Conservation (phyloP, 1,139 yeast species). For the Casaregolazyma lundiana region DNA sequence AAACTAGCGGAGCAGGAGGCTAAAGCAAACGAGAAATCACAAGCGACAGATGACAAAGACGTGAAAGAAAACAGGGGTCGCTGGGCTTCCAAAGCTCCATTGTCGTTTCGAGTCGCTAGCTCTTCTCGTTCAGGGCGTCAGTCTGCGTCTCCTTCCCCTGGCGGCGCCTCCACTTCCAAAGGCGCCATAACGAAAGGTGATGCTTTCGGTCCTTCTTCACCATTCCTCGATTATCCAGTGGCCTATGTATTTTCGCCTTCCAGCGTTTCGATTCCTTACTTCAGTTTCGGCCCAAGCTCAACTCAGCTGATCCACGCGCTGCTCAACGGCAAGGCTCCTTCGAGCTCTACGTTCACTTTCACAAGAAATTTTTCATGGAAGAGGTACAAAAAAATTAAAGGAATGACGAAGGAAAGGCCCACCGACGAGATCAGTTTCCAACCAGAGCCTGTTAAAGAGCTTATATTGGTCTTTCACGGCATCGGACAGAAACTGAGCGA, state of each 20-base stretch:
- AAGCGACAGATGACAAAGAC: not conserved
- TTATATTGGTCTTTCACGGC: constrained; percentile 85
- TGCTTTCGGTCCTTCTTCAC: not conserved
- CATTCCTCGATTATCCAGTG: constrained; percentile 17
- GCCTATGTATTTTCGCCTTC: constrained; percentile 24
- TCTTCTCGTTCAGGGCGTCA: not conserved
- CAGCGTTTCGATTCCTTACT: constrained; percentile 19
- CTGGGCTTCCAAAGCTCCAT: not conserved
- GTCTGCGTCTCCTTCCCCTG: not conserved
- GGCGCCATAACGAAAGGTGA: constrained; percentile 4
- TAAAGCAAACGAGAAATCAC: not conserved
- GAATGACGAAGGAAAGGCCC: constrained; percentile 28
- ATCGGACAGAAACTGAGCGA: constrained; percentile 87
- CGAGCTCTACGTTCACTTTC: constrained; percentile 26
- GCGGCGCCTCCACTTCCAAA: constrained; percentile 1
- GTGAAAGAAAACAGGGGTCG: not conserved
- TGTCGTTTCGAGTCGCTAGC: too few relatives aligned
- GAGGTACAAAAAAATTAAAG: constrained; percentile 26
- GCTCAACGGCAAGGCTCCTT: constrained; percentile 28
- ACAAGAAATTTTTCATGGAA: constrained; percentile 30
- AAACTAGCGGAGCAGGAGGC: not conserved
- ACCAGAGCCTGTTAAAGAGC: constrained; percentile 41
- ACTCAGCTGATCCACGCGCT: constrained; percentile 24
- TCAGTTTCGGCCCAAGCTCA: constrained; percentile 21
- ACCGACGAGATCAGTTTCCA: constrained; percentile 27